These are phyloP conservation scores for Panicum miliaceum DNA, from an alignment of 176 grass and related monocot species.

Conservation along the genomic window DNA sequence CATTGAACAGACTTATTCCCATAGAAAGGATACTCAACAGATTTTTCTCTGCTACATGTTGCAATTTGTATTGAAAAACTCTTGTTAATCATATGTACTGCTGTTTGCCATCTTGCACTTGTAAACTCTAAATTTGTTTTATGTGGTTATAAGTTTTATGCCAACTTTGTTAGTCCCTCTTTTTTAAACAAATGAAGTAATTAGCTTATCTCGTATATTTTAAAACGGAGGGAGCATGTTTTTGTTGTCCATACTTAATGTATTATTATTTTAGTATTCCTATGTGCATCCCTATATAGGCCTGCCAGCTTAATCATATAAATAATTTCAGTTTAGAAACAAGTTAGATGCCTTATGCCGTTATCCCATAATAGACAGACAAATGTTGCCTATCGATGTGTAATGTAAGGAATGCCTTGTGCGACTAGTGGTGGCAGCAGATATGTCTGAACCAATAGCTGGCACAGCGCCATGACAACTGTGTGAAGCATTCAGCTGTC, in stretches of 20 bases:
- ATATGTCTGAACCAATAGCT: neutral
- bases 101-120: too few relatives aligned
- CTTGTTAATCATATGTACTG: neutral
- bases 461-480: neutral
- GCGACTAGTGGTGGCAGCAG: conserved; percentile 19
- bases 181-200: too few relatives aligned
- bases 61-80: neutral
- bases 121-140: neutral
- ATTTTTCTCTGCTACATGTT: conserved; percentile 6
- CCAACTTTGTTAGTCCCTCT: neutral
- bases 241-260: neutral
- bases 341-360: neutral
- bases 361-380: neutral
- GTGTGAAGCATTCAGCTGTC: conserved; percentile 6
- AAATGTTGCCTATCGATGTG: neutral
- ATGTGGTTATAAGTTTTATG: neutral
- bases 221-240: neutral
- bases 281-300: neutral
- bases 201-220: too few relatives aligned
- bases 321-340: neutral
- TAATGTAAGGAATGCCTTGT: neutral
- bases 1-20: conserved; percentile 11
- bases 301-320: neutral
- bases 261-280: too few relatives aligned
- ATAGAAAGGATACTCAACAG: neutral